phyloP scores from a whole-genome alignment of 192 early-diverging fungal genomes.

The Thamnidium elegans region DNA sequence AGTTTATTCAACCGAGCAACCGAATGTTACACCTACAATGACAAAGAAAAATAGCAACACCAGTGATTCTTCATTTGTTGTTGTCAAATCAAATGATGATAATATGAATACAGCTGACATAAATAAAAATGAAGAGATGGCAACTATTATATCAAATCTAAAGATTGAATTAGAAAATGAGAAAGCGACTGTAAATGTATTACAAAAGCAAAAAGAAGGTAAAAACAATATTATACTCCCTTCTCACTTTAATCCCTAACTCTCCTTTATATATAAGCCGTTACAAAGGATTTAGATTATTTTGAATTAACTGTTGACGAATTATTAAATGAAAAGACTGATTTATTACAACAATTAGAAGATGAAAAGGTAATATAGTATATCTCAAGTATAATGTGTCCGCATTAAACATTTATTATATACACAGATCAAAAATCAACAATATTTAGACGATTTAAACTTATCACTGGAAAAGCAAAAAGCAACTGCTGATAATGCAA shows the following conservation, averaged over 20 bases:
- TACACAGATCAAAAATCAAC: conserved; percentile 20
- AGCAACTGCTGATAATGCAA: conserved; percentile 23
- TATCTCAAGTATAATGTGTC: no score
- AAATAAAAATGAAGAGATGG: neutral
- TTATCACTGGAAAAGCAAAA: conserved; percentile 36
- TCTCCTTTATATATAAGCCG: conserved; percentile 14
- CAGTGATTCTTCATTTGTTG: neutral
- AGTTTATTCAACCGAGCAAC: neutral
- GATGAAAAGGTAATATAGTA: conserved; percentile 37
- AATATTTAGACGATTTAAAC: conserved; percentile 26
- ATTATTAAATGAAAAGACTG: conserved; percentile 22
- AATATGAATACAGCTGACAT: neutral
- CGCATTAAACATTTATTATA: no score
- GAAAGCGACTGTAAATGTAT: conserved; percentile 9
- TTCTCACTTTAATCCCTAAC: neutral
- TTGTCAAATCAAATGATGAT: conserved; percentile 8
- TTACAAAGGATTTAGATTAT: conserved; percentile 33
- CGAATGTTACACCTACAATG: neutral
- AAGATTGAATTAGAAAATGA: conserved; percentile 17
- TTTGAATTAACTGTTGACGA: conserved; percentile 35
- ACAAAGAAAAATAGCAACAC: neutral
- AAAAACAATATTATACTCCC: neutral
- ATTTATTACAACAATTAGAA: conserved; percentile 21
- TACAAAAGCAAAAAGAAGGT: conserved; percentile 38
- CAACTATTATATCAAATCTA: neutral